Percentiles rank a stretch among this genome's conserved stretches.
Conservation (phyloP, 495 filamentous ascomycete species). For the Penicillium roqueforti region DNA sequence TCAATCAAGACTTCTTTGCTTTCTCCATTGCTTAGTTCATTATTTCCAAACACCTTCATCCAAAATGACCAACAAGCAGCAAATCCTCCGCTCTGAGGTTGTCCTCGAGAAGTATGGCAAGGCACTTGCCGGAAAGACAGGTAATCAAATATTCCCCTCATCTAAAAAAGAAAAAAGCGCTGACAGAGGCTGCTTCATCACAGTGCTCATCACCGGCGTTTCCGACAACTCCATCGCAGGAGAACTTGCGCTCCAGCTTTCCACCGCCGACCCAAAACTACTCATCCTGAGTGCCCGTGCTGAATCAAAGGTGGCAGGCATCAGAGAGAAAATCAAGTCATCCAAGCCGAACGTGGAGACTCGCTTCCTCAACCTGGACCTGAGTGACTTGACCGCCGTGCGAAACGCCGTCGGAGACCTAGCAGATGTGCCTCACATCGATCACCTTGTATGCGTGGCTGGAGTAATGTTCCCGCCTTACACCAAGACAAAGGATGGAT, state of each 20-base stretch:
- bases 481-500: conserved; percentile 18
- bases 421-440: conserved; percentile 14
- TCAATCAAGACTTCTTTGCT: neutral
- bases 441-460: conserved; percentile 17
- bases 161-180: neutral
- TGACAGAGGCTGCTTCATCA: neutral
- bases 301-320: conserved; percentile 12
- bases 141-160: neutral
- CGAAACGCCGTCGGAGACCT: conserved; percentile 11
- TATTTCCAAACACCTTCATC: neutral
- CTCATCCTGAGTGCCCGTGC: conserved; percentile 19
- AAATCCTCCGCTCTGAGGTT: conserved; percentile 20
- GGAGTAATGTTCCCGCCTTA: conserved; percentile 21
- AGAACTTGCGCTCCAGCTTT: conserved; percentile 18
- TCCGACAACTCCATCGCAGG: conserved; percentile 20
- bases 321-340: conserved; percentile 12
- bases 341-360: conserved; percentile 14
- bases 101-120: conserved; percentile 22
- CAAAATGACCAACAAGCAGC: conserved; percentile 14
- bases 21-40: neutral
- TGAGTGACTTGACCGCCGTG: conserved; percentile 12
- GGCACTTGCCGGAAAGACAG: conserved; percentile 17
- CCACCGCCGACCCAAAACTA: conserved; percentile 12
- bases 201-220: conserved; percentile 23
- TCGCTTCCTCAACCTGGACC: conserved; percentile 19